Base-by-base conservation (phyloP, 257 asterid species). In the Coffea canephora region DNA sequence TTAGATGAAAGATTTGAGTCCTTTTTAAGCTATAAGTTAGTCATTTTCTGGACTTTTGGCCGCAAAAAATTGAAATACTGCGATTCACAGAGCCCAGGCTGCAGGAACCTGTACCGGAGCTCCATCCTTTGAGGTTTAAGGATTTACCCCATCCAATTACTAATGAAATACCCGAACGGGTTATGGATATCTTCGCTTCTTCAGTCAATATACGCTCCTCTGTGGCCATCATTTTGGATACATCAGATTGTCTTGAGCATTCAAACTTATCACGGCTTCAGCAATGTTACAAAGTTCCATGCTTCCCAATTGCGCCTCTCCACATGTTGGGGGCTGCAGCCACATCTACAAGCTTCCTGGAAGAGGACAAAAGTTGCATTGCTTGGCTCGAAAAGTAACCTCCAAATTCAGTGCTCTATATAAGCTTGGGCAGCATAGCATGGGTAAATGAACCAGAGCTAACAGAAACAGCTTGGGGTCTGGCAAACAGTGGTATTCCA, bases 261-360 rank as follows among this genome's bases (percentile, higher is more conserved):
- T 49, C 74, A 25, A 50, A 80, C 7, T 61, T 88, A 0, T 70
- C 79, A 31, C 75, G 75, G 41, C 84, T 88, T 55, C 87, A 83
- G 19, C 84, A 83, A 3, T 82, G 76, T 1, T 78, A 66, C 82
- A 74, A 59, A n/a, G 88, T 89, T 61, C 94, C 92, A 0, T 82
- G 84, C 79, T 89, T 91, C 84, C 18, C 89, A 3, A 74, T 91
- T 18, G 96, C 96, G 36, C 93, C 96, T 18, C 52, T 92, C 19
- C 94, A 91, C 83, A 92, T 87, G 79, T 78, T 78, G 34, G 34
- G 34, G 34, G 74, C 71, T 46, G 36, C 89, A 41, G 83, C 89
- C 18, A 79, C 86, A 52, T 36, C 85, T 6, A 89, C 82, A 65
- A 89, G 88, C 71, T 81, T 84, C 71, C 15, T 80, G 5, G 45